phyloP scores from a whole-genome alignment of 495 filamentous ascomycete genomes.

The Lasiosphaeria hispida region DNA sequence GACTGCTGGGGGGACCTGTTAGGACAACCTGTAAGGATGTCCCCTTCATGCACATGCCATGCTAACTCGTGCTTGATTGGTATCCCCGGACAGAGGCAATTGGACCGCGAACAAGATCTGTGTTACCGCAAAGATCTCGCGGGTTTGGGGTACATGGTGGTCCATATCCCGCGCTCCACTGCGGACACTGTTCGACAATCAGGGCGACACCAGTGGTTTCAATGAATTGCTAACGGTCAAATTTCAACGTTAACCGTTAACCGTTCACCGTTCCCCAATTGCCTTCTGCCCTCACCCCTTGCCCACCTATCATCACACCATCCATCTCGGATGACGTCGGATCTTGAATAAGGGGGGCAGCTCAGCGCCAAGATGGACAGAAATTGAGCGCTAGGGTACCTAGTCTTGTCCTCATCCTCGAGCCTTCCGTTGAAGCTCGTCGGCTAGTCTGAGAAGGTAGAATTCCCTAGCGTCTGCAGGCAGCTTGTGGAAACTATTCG shows the following conservation, averaged over 20 bases:
- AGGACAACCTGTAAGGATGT: slow-evolving; percentile 25
- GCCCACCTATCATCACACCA: background rate
- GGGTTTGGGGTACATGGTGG: too few species aligned
- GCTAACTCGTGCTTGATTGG: slow-evolving; percentile 24
- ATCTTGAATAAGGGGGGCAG: too few species aligned
- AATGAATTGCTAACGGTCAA: background rate
- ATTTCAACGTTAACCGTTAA: too few species aligned
- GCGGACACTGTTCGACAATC: too few species aligned
- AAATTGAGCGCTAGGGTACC: background rate
- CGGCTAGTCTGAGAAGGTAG: slow-evolving; percentile 70
- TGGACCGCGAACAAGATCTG: slow-evolving; percentile 13
- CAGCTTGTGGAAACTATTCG: slow-evolving; percentile 62
- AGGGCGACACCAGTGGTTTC: too few species aligned
- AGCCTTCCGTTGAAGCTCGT: slow-evolving; percentile 54
- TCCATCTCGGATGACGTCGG: too few species aligned
- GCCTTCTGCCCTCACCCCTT: background rate
- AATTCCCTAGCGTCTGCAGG: slow-evolving; percentile 67
- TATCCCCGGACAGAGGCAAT: slow-evolving; percentile 12
- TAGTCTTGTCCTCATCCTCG: slow-evolving; percentile 6
- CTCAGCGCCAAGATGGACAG: background rate
- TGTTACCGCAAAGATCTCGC: slow-evolving; percentile 9
- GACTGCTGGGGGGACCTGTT: background rate
- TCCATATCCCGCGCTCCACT: background rate
- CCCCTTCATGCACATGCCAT: slow-evolving; percentile 30
- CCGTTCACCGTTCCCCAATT: too few species aligned